These are phyloP conservation scores for Chenopodium formosanum DNA, from an alignment of 148 eudicot species.

Conservation along the genomic window DNA sequence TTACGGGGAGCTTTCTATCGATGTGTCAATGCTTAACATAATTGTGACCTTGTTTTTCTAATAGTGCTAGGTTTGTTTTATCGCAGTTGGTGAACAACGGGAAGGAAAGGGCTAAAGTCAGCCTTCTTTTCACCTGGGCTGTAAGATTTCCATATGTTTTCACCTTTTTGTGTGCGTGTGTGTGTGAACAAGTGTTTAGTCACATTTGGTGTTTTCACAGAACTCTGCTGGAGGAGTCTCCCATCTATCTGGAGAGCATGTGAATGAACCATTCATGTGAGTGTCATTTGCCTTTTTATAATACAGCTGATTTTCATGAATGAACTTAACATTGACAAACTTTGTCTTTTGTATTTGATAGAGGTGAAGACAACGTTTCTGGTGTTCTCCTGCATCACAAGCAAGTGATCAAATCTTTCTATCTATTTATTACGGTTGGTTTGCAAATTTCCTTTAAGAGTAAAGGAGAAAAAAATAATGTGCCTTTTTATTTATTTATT, in stretches of 20 bases:
- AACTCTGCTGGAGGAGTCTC: conserved; percentile 93
- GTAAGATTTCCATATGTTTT: conserved; percentile 50
- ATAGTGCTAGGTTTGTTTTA: conserved; percentile 17
- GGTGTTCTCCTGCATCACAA: conserved; percentile 99
- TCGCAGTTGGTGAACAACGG: conserved; percentile 91
- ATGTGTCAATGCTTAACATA: conserved; percentile 1
- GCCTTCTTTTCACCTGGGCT: conserved; percentile 96
- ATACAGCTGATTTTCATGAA: not conserved
- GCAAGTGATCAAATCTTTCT: conserved; percentile 63
- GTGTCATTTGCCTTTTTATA: conserved; percentile 17
- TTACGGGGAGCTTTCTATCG: not conserved
- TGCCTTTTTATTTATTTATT: not conserved
- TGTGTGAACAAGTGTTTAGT: conserved; percentile 3
- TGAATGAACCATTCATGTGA: conserved; percentile 93
- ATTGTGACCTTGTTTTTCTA: conserved; percentile 4
- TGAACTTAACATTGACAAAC: conserved; percentile 17
- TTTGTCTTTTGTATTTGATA: conserved; percentile 30
- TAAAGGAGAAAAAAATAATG: not conserved
- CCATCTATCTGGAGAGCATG: conserved; percentile 91
- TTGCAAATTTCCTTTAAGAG: conserved; percentile 26
- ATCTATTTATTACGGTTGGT: conserved; percentile 39
- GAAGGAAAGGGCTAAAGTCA: conserved; percentile 94
- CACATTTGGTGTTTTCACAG: conserved; percentile 38
- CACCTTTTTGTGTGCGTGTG: not conserved
- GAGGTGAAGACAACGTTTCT: conserved; percentile 91